These are phyloP conservation scores for Ganoderma sp. DNA, from an alignment of 1,284 basidiomycete genomes.

Conservation along the genomic window DNA sequence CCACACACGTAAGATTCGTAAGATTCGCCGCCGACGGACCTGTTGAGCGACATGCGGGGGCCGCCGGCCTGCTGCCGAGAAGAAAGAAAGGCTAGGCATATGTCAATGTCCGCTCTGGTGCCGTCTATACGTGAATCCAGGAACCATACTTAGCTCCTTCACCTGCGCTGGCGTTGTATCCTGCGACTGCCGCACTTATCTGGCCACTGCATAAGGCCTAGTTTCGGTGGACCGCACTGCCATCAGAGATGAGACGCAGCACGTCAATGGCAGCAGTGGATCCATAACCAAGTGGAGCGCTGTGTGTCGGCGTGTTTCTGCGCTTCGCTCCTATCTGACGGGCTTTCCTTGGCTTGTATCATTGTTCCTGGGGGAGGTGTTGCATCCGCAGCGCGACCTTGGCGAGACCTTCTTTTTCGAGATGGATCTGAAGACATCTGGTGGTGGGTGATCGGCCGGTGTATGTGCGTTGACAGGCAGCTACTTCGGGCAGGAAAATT, in stretches of 20 bases:
- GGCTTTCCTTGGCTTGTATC: not conserved
- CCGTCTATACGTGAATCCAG: not conserved
- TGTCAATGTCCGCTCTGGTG: not conserved
- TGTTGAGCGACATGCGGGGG: not conserved
- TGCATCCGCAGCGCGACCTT: not conserved
- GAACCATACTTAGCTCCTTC: not conserved
- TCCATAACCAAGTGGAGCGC: not conserved
- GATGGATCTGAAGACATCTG: not conserved
- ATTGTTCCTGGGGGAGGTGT: not conserved
- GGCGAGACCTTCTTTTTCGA: not conserved
- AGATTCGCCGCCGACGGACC: not conserved
- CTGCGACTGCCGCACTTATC: not conserved
- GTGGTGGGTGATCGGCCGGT: not conserved
- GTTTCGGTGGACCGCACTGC: not conserved
- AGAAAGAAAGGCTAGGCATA: not conserved
- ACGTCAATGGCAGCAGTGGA: not conserved
- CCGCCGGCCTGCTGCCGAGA: not conserved
- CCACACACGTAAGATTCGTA: not conserved
- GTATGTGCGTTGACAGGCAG: not conserved
- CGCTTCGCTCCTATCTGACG: not conserved
- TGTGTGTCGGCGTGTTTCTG: not conserved
- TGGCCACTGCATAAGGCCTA: conserved; percentile 1
- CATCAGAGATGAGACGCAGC: conserved; percentile 1
- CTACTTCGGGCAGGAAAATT: not conserved
- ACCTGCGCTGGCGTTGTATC: not conserved